Base-by-base conservation (phyloP, 495 filamentous ascomycete genomes). In the Chaetomium cochliodes region DNA sequence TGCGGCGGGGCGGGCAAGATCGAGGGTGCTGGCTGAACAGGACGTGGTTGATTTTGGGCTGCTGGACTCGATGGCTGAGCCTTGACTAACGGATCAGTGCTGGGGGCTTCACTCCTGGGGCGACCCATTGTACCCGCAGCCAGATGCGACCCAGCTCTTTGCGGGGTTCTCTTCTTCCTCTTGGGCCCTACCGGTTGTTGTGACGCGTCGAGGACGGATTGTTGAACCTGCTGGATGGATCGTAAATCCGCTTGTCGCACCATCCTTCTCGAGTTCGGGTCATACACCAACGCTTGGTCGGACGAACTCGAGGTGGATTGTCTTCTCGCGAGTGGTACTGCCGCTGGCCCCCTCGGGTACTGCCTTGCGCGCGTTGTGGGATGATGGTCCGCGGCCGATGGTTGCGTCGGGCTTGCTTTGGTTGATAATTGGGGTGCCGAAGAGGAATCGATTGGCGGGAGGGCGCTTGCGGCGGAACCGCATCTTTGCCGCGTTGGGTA, bases 231-330 rank as follows among this genome's bases (percentile, higher is more conserved):
- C 49, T 81, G 75, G 30, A 73, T 71, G 33, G 73, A 73, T 7
- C 73, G 65, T 13, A 80, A 54, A 22, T 77, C 69, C 0, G 67
- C 67, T 55, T 66, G 77, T 12, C 75, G 75, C 18, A 86, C 73
- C 76, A 87, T 82, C 58, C 80, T 79, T 65, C 85, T 77, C 13
- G 84, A 84, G 52, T 85, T 85, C 15, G 83, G 81, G 62, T 87
- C 85, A 62, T 85, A 86, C 63, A 86, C 76, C 65, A 86, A 67
- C 11, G 70, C 61, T 47, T 74, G 69, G 41, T 78, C 74, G 15
- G 72, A 70, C 18, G 73, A 70, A 22, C 66, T 60, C 7, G 76
- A 67, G 11, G 60, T 44, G 20, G 68, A 58, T 30, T 66, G 68
- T 13, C 71, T 69, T 56, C 59, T 72, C 26, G 67, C 63, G 22